Evolutionary conservation across 1,139 yeast species (phyloP).

Genomic region (Debaryomycetaceae sp.): DNA sequence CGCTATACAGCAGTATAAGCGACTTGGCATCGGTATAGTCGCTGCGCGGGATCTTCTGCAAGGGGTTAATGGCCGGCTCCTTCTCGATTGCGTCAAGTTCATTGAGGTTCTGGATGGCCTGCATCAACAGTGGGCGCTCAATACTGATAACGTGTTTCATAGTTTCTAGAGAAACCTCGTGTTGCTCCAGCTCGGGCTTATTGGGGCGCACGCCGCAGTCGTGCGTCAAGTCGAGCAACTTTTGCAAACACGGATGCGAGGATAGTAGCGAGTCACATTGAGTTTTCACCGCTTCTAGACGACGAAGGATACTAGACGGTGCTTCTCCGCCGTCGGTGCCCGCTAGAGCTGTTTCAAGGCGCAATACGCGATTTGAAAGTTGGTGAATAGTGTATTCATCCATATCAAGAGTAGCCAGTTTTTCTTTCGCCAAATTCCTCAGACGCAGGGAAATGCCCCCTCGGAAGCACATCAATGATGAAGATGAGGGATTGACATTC

Average conservation of each 20-base stretch:
- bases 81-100: neutral
- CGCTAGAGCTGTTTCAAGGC: slow-evolving; percentile 2
- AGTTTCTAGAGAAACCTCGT: too few species aligned
- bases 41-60: too few species aligned
- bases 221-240: neutral
- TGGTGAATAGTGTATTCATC: neutral
- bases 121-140: neutral
- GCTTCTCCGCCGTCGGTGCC: neutral
- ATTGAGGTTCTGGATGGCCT: neutral
- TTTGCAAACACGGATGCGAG: neutral
- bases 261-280: neutral
- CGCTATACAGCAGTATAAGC: slow-evolving; percentile 11
- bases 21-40: too few species aligned
- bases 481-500: too few species aligned
- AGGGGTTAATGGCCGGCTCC: neutral
- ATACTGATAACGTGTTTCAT: neutral
- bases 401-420: too few species aligned
- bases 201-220: neutral
- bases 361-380: neutral
- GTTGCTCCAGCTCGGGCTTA: too few species aligned
- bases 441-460: too few species aligned
- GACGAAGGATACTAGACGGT: neutral
- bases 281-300: neutral
- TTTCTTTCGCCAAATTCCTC: too few species aligned
- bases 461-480: too few species aligned